Base-by-base conservation (phyloP, 2,329 filamentous ascomycete species). In the Fusarium sp. region DNA sequence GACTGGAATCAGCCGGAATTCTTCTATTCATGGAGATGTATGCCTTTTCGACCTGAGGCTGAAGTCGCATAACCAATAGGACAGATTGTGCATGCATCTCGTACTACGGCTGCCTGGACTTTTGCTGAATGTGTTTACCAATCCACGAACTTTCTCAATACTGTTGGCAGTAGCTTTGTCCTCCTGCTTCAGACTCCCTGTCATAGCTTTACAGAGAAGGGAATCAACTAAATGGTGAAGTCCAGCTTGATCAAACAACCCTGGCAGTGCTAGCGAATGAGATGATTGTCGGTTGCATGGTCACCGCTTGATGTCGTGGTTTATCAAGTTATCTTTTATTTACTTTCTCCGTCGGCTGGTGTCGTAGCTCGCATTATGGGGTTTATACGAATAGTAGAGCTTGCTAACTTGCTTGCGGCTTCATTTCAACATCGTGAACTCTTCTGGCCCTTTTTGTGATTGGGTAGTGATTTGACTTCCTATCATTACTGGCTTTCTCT, bases 1-100 rank as follows among this genome's bases (percentile, higher is more conserved):
- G 38, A 33, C 42, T 72, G 61, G 64, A 48, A 53, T 53, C 41
- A 57, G 43, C 44, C 52, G 48, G 44, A 31, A 38, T 68, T 58
- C 38, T 63, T 60, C n/a, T 38, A 21, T 43, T 49, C 24, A 24
- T 39, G 41, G 29, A 52, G 29, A 38, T 31, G 43, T 42, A 39
- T 38, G 26, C 41, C 42, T 63, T 47, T 26, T 28, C 26, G 26
- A 50, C n/a, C 49, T 44, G 21, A 43, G 48, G 54, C 16, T 46
- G 46, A 39, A 49, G 39, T 56, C 41, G 39, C 41, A 29, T 43
- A 49, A 33, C 37, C 43, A 33, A 33, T 39, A 54, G 20, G 28
- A 43, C 31, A 41, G 43, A 20, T n/a, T 42, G 38, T 38, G 21
- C 37, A 44, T 20, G 18, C n/a, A 24, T 11, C 11, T 29, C 35